Conservation (phyloP, 495 filamentous ascomycete genomes). For the Penicillium herquei region DNA sequence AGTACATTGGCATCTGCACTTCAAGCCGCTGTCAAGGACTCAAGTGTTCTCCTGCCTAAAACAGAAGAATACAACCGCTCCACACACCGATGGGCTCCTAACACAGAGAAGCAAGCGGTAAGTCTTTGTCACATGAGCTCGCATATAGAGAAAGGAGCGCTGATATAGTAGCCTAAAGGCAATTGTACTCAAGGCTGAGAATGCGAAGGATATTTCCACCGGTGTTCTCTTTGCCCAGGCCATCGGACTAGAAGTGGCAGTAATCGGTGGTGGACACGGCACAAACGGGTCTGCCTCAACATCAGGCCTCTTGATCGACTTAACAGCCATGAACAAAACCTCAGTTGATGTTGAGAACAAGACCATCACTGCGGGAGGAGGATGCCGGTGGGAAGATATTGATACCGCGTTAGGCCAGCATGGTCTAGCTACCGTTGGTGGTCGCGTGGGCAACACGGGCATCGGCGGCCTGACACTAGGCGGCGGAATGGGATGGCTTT, state of each 20-base stretch:
- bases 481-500: constrained; percentile 53
- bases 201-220: neutral
- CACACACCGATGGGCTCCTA: too few relatives aligned
- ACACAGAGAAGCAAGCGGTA: too few relatives aligned
- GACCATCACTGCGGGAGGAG: constrained; percentile 45
- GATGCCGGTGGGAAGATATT: constrained; percentile 49
- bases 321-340: constrained; percentile 40
- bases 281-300: neutral
- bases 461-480: constrained; percentile 24
- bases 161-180: too few relatives aligned
- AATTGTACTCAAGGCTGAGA: neutral
- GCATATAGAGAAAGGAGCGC: too few relatives aligned
- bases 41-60: too few relatives aligned
- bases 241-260: neutral
- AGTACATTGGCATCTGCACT: too few relatives aligned
- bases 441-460: constrained; percentile 54
- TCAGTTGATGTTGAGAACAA: constrained; percentile 34
- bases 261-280: constrained; percentile 1
- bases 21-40: too few relatives aligned
- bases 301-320: constrained; percentile 46
- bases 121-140: too few relatives aligned
- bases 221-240: neutral
- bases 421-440: constrained; percentile 52
- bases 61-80: too few relatives aligned
- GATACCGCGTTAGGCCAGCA: constrained; percentile 41